phyloP scores from a whole-genome alignment of 73 alveolate species.

The Uronychia setigera region DNA sequence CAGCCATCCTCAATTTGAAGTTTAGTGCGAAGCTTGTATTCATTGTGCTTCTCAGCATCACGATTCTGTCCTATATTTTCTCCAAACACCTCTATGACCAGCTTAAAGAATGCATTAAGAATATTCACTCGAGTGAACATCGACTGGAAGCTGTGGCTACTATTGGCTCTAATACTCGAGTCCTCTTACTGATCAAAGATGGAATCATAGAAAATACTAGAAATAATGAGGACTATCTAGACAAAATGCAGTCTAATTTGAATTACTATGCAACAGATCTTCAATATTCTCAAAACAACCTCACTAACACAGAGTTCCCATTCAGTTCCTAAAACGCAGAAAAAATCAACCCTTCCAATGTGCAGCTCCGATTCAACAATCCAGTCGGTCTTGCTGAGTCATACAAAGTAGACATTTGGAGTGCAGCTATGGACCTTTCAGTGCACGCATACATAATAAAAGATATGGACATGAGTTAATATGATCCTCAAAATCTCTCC shows the following conservation, averaged over 20 bases:
- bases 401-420: conserved; percentile 50
- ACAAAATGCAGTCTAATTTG: neutral
- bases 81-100: conserved; percentile 25
- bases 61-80: conserved; percentile 22
- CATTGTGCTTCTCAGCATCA: conserved; percentile 25
- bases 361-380: conserved; percentile 21
- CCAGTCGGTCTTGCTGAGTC: conserved; percentile 30
- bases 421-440: conserved; percentile 36
- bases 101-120: conserved; percentile 46
- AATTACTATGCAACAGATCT: neutral
- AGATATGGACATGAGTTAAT: conserved; percentile 21
- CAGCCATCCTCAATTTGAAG: conserved; percentile 21
- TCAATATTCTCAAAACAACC: conserved; percentile 41
- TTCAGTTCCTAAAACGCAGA: conserved; percentile 13
- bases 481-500: conserved; percentile 13
- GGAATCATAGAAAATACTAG: neutral
- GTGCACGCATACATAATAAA: conserved; percentile 43
- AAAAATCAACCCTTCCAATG: conserved; percentile 26
- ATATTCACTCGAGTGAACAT: conserved; percentile 11
- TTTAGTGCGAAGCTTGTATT: conserved; percentile 32
- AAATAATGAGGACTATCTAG: neutral
- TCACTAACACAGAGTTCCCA: conserved; percentile 22
- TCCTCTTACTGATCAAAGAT: neutral
- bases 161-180: neutral
- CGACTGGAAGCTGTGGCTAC: neutral